Conservation (phyloP, 495 filamentous ascomycete species). For the Talaromyces borbonicus region DNA sequence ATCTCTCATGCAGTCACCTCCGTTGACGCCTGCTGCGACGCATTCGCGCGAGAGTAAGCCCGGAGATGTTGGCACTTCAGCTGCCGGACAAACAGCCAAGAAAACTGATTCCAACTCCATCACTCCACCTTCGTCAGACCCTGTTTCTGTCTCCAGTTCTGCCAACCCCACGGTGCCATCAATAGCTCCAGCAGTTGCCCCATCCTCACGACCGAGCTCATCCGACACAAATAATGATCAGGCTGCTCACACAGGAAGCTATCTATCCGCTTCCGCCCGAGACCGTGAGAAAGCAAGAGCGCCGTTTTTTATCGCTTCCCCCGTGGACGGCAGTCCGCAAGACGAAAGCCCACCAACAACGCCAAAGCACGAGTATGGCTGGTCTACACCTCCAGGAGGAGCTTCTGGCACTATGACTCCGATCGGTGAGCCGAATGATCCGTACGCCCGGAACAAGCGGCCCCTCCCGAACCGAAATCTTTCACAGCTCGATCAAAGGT, state of each 20-base stretch:
- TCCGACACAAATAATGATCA: constrained; percentile 29
- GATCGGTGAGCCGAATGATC: constrained; percentile 73
- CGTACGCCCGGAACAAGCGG: constrained; percentile 75
- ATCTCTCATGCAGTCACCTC: constrained; percentile 73
- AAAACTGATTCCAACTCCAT: constrained; percentile 43
- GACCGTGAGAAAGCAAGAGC: constrained; percentile 49
- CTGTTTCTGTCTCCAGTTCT: constrained; percentile 14
- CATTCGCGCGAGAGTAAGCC: constrained; percentile 39
- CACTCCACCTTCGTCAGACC: constrained; percentile 55
- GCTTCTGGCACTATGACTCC: constrained; percentile 66
- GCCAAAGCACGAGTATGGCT: constrained; percentile 46
- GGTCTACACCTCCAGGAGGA: constrained; percentile 44
- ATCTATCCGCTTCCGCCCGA: constrained; percentile 21
- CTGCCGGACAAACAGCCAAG: constrained; percentile 16
- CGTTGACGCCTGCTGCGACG: constrained; percentile 77
- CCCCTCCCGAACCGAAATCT: constrained; percentile 60
- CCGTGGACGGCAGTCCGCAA: constrained; percentile 38
- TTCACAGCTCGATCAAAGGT: constrained; percentile 67
- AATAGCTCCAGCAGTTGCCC: constrained; percentile 23
- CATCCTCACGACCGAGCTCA: constrained; percentile 38
- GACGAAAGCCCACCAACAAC: constrained; percentile 46
- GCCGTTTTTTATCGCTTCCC: constrained; percentile 63
- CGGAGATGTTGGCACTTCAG: constrained; percentile 14
- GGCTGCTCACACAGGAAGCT: constrained; percentile 30
- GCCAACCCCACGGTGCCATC: constrained; percentile 21